phyloP scores from a whole-genome alignment of 176 grass and related monocot genomes.

The Paspalum notatum region DNA sequence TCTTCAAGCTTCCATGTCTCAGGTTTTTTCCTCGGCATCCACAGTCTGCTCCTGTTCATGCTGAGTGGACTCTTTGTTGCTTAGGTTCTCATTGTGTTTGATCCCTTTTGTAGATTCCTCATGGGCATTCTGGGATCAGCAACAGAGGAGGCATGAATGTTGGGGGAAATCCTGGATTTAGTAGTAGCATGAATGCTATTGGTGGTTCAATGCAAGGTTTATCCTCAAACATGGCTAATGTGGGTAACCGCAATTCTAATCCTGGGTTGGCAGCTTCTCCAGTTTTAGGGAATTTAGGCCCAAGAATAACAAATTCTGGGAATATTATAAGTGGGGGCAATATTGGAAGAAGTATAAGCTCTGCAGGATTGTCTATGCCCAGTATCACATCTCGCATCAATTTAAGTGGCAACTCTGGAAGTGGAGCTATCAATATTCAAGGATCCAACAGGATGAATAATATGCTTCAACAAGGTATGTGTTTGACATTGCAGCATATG shows the following conservation, averaged over 20 bases:
- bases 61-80: slow-evolving; percentile 17
- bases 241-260: slow-evolving; percentile 71
- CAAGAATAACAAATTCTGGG: slow-evolving; percentile 63
- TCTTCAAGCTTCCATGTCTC: slow-evolving; percentile 82
- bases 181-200: slow-evolving; percentile 71
- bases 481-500: neutral
- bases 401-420: slow-evolving; percentile 71
- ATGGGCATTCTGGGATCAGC: slow-evolving; percentile 76
- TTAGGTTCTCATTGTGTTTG: slow-evolving; percentile 15
- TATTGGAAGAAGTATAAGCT: slow-evolving; percentile 84
- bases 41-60: neutral
- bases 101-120: slow-evolving; percentile 64
- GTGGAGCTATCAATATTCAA: slow-evolving; percentile 66
- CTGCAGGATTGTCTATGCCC: slow-evolving; percentile 71
- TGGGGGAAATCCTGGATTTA: slow-evolving; percentile 72
- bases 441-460: slow-evolving; percentile 68
- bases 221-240: slow-evolving; percentile 66
- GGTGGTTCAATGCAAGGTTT: slow-evolving; percentile 76
- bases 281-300: slow-evolving; percentile 76
- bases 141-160: slow-evolving; percentile 82
- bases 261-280: slow-evolving; percentile 73
- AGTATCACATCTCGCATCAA: slow-evolving; percentile 75
- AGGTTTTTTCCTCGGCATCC: slow-evolving; percentile 50
- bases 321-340: slow-evolving; percentile 67
- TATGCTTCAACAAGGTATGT: slow-evolving; percentile 85